Evolutionary conservation across 768 basidiomycete genomes (phyloP).

Genomic region (Boletellus sp.): DNA sequence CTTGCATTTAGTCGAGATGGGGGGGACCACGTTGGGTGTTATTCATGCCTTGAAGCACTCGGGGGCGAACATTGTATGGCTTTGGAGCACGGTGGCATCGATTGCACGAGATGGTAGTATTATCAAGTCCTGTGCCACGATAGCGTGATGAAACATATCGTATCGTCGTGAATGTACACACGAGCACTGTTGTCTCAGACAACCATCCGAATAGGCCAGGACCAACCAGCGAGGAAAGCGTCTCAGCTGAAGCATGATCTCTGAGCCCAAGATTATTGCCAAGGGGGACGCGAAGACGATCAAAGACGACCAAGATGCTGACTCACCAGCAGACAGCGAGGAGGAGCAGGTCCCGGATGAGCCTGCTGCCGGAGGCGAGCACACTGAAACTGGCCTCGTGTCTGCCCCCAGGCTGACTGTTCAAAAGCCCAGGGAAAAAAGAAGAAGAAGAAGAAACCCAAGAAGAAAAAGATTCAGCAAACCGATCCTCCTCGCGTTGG

Average conservation of each 20-base stretch:
- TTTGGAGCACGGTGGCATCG: constrained; percentile 42
- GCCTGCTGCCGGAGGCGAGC: constrained; percentile 27
- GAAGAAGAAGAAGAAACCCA: constrained; percentile 93
- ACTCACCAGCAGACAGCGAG: constrained; percentile 28
- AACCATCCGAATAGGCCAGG: too few species aligned
- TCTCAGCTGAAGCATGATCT: constrained; percentile 15
- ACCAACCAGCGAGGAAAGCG: too few species aligned
- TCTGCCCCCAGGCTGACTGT: neutral
- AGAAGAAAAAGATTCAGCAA: constrained; percentile 79
- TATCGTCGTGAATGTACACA: too few species aligned
- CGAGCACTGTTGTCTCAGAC: too few species aligned
- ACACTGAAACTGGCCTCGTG: neutral
- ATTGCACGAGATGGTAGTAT: too few species aligned
- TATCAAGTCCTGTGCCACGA: too few species aligned
- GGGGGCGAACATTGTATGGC: constrained; percentile 74
- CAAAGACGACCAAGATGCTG: constrained; percentile 19
- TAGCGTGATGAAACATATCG: too few species aligned
- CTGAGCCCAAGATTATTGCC: constrained; percentile 10
- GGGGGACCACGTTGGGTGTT: constrained; percentile 82
- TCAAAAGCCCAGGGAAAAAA: constrained; percentile 66
- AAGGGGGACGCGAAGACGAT: constrained; percentile 13
- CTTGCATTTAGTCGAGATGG: constrained; percentile 45
- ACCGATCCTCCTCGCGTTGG: constrained; percentile 90
- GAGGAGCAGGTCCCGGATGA: constrained; percentile 31
- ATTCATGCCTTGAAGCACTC: constrained; percentile 74